Conservation (phyloP, 192 early-diverging fungal genomes). For the Allomyces macrogynus region DNA sequence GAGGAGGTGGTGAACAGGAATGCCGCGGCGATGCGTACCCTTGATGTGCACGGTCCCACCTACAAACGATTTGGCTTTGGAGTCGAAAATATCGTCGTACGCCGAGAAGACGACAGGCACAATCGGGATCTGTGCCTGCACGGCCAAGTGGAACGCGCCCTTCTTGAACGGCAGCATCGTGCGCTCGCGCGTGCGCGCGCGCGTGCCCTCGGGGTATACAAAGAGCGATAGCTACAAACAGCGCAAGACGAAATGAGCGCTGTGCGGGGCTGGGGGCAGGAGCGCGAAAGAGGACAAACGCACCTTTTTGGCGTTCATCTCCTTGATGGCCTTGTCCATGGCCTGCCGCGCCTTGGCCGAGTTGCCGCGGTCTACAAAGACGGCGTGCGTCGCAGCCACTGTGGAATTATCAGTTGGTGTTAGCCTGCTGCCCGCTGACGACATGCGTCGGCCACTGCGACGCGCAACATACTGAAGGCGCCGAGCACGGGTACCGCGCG, state of each 20-base stretch:
- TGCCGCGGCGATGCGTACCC: slow-evolving; percentile 10
- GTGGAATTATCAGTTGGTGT: neutral
- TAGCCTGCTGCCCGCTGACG: neutral
- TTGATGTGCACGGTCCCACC: slow-evolving; percentile 32
- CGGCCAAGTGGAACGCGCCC: slow-evolving; percentile 85
- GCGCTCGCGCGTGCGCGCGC: slow-evolving; percentile 45
- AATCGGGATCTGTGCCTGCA: slow-evolving; percentile 64
- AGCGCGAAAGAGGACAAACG: no score
- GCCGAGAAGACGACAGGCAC: slow-evolving; percentile 63
- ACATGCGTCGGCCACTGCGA: neutral
- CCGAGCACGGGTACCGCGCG: neutral
- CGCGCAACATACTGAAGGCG: neutral
- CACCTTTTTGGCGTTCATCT: neutral
- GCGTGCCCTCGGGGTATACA: slow-evolving; percentile 85
- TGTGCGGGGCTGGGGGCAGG: no score
- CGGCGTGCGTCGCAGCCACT: neutral
- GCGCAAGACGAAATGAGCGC: neutral
- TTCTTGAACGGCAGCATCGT: slow-evolving; percentile 83
- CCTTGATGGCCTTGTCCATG: slow-evolving; percentile 12
- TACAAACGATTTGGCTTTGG: slow-evolving; percentile 23
- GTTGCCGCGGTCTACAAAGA: neutral
- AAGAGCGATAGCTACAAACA: slow-evolving; percentile 36
- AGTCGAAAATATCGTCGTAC: slow-evolving; percentile 33
- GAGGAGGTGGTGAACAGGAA: neutral
- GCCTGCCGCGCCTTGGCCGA: neutral